Conservation (phyloP, 2,329 filamentous ascomycete genomes). For the Graphilbum fragrans region DNA sequence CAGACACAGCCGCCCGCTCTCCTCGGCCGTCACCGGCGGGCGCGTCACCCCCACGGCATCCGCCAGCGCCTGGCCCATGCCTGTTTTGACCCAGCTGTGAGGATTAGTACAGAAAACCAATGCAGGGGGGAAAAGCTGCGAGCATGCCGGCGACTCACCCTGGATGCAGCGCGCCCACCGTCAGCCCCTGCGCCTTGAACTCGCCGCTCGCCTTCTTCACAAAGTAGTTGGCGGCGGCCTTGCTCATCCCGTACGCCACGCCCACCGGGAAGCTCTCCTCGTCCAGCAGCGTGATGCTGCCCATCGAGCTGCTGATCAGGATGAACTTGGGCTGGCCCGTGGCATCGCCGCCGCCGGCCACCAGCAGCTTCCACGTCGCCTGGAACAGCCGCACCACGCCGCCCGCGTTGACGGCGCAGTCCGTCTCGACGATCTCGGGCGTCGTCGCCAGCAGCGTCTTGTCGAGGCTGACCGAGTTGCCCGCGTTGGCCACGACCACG, state of each 20-base stretch:
- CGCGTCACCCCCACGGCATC: too few relatives aligned
- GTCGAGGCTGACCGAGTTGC: conserved; percentile 9
- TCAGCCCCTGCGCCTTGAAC: conserved; percentile 9
- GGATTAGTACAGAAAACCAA: too few relatives aligned
- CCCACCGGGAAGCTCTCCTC: conserved; percentile 11
- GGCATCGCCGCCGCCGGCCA: not conserved
- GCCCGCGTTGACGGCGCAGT: conserved; percentile 14
- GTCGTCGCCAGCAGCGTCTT: conserved; percentile 9
- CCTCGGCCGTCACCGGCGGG: too few relatives aligned
- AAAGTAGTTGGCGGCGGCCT: conserved; percentile 17
- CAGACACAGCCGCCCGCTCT: too few relatives aligned
- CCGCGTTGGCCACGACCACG: conserved; percentile 18
- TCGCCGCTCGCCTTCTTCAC: conserved; percentile 12
- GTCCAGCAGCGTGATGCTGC: conserved; percentile 13
- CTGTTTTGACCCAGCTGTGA: too few relatives aligned
- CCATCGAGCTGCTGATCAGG: conserved; percentile 14
- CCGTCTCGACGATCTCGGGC: conserved; percentile 8
- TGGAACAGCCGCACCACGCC: conserved; percentile 14
- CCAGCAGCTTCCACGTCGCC: conserved; percentile 12
- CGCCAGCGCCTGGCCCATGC: too few relatives aligned
- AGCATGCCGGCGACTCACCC: conserved; percentile 11
- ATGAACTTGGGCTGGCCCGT: conserved; percentile 10
- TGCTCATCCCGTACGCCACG: conserved; percentile 17
- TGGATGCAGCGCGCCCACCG: conserved; percentile 16
- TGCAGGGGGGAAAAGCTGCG: not conserved